Base-by-base conservation (phyloP, 768 basidiomycete genomes). In the Trametes gibbosa region DNA sequence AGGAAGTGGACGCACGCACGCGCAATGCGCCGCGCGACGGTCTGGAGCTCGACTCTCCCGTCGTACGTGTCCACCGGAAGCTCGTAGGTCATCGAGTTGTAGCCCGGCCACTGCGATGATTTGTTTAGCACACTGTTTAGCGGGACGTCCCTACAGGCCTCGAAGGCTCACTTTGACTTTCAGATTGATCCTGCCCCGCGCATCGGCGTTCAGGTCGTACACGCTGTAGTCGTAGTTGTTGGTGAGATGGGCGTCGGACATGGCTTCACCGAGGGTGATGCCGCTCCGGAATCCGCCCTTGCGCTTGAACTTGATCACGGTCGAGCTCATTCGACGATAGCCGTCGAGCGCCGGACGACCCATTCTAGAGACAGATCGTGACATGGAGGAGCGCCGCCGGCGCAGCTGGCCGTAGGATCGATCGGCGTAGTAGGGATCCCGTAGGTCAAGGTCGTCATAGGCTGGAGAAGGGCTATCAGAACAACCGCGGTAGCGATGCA, bases 1-100 rank as follows among this genome's bases (percentile, higher is more conserved):
- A 90, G 77, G 70, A 87, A 90, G 68, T 90, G 89, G 50, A 86
- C 79, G 70, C 85, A 86, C 48, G 86, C 87, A 62, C 89, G 79
- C 16, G 84, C 83, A 48, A 87, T 81, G 53, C 89, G 79, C 66
- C 89, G 78, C 48, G 84, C 84, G 27, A 90, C 79, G 5, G 86
- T 85, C 70, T 84, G 79, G 35, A 90, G 75, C 66, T 83, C 83
- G 40, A 86, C 80, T 45, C 82, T 83, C 29, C 86, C 83, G 56
- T 83, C 80, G 65, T 86, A 86, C 12, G 79, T 79, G 63, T 89
- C 86, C 43, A 89, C 73, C 1, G 89, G 88, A 43, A 90, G 84
- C 67, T 89, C 85, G 63, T 89, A 90, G 41, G 85, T 88, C 70
- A 88, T 78, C 9, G 87, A 80, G 41, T 78, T 71, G 66, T 89